phyloP scores from a whole-genome alignment of 129 eudicot genomes.

The Tagetes erecta region DNA sequence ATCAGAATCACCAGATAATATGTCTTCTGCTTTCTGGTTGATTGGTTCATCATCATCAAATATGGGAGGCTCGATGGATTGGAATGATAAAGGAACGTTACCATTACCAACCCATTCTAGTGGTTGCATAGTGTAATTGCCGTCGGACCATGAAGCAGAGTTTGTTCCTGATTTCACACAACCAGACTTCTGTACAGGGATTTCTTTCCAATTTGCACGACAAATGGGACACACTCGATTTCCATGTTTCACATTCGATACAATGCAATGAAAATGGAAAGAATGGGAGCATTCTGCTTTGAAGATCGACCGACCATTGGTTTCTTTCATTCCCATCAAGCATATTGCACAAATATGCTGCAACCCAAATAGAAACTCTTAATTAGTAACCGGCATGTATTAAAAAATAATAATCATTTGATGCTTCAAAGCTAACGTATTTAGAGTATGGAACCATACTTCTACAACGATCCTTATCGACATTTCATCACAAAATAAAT shows the following conservation, averaged over 20 bases:
- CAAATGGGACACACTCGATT: conserved; percentile 83
- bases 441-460: background rate
- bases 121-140: conserved; percentile 24
- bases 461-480: background rate
- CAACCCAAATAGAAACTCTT: conserved; percentile 19
- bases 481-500: background rate
- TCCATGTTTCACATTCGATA: conserved; percentile 87
- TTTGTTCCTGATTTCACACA: conserved; percentile 40
- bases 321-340: conserved; percentile 61
- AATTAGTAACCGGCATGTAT: background rate
- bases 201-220: conserved; percentile 87
- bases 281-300: conserved; percentile 96
- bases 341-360: conserved; percentile 88
- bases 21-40: conserved; percentile 27
- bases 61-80: conserved; percentile 53
- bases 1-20: conserved; percentile 18
- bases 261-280: conserved; percentile 85
- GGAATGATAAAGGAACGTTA: conserved; percentile 42
- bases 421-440: background rate
- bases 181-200: conserved; percentile 58
- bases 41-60: conserved; percentile 70
- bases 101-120: conserved; percentile 27
- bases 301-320: conserved; percentile 76
- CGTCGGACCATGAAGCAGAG: conserved; percentile 32
- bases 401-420: background rate